Evolutionary conservation across 257 asterid species (phyloP).

Genomic region (Eucommia ulmoides): DNA sequence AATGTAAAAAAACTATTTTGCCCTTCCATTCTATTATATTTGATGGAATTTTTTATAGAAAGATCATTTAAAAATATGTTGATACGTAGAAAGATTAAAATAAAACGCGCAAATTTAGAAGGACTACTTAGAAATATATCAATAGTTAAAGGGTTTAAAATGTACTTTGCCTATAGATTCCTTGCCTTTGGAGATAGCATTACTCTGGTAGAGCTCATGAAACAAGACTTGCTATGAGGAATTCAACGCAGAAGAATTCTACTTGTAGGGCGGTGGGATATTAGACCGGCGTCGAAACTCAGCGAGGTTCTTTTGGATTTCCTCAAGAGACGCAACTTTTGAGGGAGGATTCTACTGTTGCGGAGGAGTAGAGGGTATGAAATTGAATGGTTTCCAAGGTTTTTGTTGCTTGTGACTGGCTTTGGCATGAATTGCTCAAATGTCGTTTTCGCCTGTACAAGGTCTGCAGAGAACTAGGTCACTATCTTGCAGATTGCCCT

Average conservation of each 20-base stretch:
- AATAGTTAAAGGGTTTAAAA: too few relatives aligned
- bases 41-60: too few relatives aligned
- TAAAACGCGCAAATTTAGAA: too few relatives aligned
- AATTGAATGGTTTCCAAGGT: slow-evolving; percentile 9
- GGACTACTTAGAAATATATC: too few relatives aligned
- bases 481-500: too few relatives aligned
- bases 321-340: slow-evolving; percentile 2
- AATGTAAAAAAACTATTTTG: too few relatives aligned
- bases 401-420: slow-evolving; percentile 20
- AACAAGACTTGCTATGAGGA: slow-evolving; percentile 11
- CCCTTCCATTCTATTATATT: too few relatives aligned
- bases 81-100: too few relatives aligned
- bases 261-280: slow-evolving; percentile 15
- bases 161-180: background rate
- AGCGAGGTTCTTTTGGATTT: slow-evolving; percentile 15
- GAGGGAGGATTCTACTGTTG: slow-evolving; percentile 9
- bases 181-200: slow-evolving; percentile 1
- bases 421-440: too few relatives aligned
- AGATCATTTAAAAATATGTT: too few relatives aligned
- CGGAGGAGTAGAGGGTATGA: slow-evolving; percentile 1
- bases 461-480: too few relatives aligned
- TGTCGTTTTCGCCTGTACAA: too few relatives aligned
- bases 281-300: slow-evolving; percentile 24
- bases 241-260: background rate
- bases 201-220: slow-evolving; percentile 22